Base-by-base conservation (phyloP, 495 filamentous ascomycete genomes). In the Xylaria acuta region DNA sequence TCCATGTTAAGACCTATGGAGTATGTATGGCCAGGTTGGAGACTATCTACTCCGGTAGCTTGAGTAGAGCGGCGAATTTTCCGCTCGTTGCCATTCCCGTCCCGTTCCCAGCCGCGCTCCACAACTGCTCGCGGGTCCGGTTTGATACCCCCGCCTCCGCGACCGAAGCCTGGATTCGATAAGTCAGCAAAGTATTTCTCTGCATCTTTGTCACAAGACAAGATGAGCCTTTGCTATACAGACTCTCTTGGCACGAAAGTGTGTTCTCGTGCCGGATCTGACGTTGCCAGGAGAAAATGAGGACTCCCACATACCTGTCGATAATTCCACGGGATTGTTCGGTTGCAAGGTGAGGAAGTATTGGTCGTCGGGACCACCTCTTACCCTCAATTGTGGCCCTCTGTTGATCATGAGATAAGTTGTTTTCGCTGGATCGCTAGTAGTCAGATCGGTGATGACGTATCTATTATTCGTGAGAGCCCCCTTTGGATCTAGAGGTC, bases 11-110 rank as follows among this genome's bases (percentile, higher is more conserved):
- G 34, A 3, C n/a, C 60, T 41, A 64, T 38, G 45, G 60, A 64
- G 38, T 64, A 64, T 5, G 60, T 64, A 43, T 64, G 60, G 4
- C 60, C 60, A 25, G 60, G 60, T 27, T 64, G n/a, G 16, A 64
- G 38, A 3, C 60, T 38, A 8, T 64, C 60, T 43, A 64, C 60
- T 27, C 60, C 60, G 6, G 36, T 64, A 7, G 38, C 60, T 45
- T 64, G 18, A 7, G 11, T 18, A 5, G 34, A 64, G 38, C 60
- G 36, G 22, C 60, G 60, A 45, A 41, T 64, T 3, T 41, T 64
- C 38, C n/a, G 34, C n/a, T 64, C 60, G 22, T 64, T 64, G n/a
- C 36, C 60, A 12, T 64, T n/a, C n/a, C 45, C 36, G 9, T 64
- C 36, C 36, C 38, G 34, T 22, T 45, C 60, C 60, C 60, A 64